phyloP scores from a whole-genome alignment of 495 filamentous ascomycete genomes.

The Lichina pygmaea region DNA sequence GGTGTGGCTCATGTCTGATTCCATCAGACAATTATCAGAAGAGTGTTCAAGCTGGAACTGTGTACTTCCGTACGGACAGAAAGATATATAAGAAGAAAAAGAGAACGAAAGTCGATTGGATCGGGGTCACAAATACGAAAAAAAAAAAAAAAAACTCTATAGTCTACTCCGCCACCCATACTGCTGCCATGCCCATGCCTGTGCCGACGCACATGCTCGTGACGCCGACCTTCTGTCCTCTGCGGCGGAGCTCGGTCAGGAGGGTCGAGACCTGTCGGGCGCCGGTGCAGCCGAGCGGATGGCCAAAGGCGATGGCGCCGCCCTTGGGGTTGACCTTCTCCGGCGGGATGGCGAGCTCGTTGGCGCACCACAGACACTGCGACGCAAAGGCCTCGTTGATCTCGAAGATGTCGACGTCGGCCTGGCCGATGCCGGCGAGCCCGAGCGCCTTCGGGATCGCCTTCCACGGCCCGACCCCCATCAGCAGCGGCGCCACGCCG shows the following conservation, averaged over 20 bases:
- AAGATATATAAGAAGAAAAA: too few species aligned
- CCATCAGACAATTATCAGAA: too few species aligned
- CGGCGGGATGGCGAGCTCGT: slow-evolving; percentile 55
- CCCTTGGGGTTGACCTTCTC: slow-evolving; percentile 93
- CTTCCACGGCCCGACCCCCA: slow-evolving; percentile 91
- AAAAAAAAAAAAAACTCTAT: too few species aligned
- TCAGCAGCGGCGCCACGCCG: slow-evolving; percentile 75
- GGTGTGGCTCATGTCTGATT: too few species aligned
- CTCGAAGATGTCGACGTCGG: slow-evolving; percentile 91
- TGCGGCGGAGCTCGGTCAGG: slow-evolving; percentile 65
- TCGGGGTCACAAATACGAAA: too few species aligned
- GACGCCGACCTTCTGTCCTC: slow-evolving; percentile 57
- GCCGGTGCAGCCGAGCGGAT: slow-evolving; percentile 86
- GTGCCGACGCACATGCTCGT: slow-evolving; percentile 17
- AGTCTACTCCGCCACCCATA: slow-evolving; percentile 4
- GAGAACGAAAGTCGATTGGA: too few species aligned
- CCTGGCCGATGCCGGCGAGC: slow-evolving; percentile 63
- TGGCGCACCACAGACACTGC: slow-evolving; percentile 82
- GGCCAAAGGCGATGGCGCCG: slow-evolving; percentile 94
- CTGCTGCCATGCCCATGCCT: slow-evolving; percentile 5
- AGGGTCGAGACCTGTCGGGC: slow-evolving; percentile 82
- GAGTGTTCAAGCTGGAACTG: too few species aligned
- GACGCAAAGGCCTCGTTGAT: slow-evolving; percentile 98
- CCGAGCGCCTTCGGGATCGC: slow-evolving; percentile 78
- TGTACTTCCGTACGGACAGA: too few species aligned